Evolutionary conservation across 164 flowering plant species (phyloP), one percentile per base, ranked within the genome.

Genomic region (Stephania yunnanensis): DNA sequence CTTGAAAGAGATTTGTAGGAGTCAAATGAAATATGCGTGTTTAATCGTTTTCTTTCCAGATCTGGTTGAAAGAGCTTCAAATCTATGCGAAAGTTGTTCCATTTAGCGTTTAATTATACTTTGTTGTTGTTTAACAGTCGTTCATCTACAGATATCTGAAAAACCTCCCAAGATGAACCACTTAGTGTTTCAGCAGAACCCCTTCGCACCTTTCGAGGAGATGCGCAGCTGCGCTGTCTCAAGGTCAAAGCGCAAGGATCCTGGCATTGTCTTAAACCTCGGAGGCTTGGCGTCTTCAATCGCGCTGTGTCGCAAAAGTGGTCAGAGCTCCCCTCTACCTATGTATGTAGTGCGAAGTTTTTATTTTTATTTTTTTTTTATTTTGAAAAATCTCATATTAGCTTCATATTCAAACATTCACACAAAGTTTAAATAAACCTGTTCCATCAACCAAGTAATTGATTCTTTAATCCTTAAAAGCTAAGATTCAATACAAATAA

Each of bases 261-360:
- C 80, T 9, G 82, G 92, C 64, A 84, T 90, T 93, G 98, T 73
- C 99, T 97, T 1, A 92, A 92, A 70, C 97, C 99, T 4, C 87
- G 95, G 42, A 90, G 99, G 25, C 72, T 88, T 13, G 87, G 88
- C n/a, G 44, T 82, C 71, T 7, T 82, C 0, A 84, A 79, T 81
- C 69, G 83, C 78, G 10, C 87, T 74, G 6, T 78, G 44, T 36
- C 42, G 42, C 42, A 36, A 36, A 36, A 36, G 42, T 36, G 42
- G 42, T 36, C 42, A 36, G 42, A 36, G 42, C 42, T 36, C 42
- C 42, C 42, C 42, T 36, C 4, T 36, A 36, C 42, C 42, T 36
- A 36, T 36, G 42, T 36, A 36, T 36, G 42, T 36, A 36, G 42
- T 36, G 42, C 4, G 4, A 36, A 36, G 42, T 36, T 36, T n/a